phyloP scores from a whole-genome alignment of 345 rosid species.

The Draba incana region DNA sequence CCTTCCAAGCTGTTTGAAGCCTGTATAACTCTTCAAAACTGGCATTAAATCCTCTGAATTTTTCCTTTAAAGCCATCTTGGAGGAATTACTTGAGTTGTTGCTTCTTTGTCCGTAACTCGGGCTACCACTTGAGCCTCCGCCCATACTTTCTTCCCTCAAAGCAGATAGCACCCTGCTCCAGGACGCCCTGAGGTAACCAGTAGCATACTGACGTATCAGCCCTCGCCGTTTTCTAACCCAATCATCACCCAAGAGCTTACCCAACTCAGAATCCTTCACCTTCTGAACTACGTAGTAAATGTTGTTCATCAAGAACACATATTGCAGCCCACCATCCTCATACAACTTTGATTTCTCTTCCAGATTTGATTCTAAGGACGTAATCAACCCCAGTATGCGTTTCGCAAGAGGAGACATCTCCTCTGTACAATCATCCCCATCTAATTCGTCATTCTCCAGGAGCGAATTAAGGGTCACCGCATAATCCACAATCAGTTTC shows the following conservation, averaged over 20 bases:
- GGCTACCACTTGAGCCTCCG: slow-evolving; percentile 70
- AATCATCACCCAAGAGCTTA: slow-evolving; percentile 79
- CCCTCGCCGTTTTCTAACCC: slow-evolving; percentile 90
- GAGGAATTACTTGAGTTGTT: slow-evolving; percentile 56
- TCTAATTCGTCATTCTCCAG: slow-evolving; percentile 50
- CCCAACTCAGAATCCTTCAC: slow-evolving; percentile 90
- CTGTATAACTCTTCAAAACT: slow-evolving; percentile 90
- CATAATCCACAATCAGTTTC: slow-evolving; percentile 84
- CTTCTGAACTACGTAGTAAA: slow-evolving; percentile 82
- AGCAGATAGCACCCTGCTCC: slow-evolving; percentile 78
- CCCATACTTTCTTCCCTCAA: slow-evolving; percentile 82
- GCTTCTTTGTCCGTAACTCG: slow-evolving; percentile 51
- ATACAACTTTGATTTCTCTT: slow-evolving; percentile 82
- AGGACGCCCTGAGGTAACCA: slow-evolving; percentile 86
- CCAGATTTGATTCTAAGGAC: slow-evolving; percentile 71
- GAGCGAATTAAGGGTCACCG: slow-evolving; percentile 62
- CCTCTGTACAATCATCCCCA: slow-evolving; percentile 47
- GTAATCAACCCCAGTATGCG: slow-evolving; percentile 66
- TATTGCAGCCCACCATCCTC: slow-evolving; percentile 76
- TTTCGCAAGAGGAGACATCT: slow-evolving; percentile 56
- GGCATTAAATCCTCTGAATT: slow-evolving; percentile 83
- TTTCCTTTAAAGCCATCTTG: slow-evolving; percentile 80
- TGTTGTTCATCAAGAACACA: slow-evolving; percentile 91
- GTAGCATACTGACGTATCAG: slow-evolving; percentile 84
- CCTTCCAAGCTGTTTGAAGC: slow-evolving; percentile 94